These are phyloP conservation scores for Metschnikowia koreensis DNA, from an alignment of 805 yeast genomes.

Conservation along the genomic window DNA sequence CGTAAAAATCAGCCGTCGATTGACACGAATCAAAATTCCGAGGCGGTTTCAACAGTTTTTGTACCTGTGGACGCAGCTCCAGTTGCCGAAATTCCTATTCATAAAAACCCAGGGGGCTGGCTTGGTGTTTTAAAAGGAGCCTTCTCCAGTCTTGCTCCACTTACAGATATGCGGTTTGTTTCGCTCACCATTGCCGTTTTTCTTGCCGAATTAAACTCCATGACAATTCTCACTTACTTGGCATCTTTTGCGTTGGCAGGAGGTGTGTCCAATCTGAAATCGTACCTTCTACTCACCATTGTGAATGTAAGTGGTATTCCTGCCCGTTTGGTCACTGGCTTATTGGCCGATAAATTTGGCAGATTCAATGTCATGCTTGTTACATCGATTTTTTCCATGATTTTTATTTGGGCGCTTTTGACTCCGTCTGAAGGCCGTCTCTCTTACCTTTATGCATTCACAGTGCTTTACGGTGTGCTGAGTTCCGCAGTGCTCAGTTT, in stretches of 20 bases:
- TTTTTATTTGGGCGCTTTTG: slow-evolving; percentile 28
- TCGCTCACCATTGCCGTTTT: slow-evolving; percentile 43
- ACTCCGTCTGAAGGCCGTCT: slow-evolving; percentile 29
- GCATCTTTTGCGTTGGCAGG: slow-evolving; percentile 53
- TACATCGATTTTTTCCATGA: slow-evolving; percentile 28
- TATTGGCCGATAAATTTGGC: slow-evolving; percentile 40
- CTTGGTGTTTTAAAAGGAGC: neutral
- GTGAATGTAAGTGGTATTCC: slow-evolving; percentile 45
- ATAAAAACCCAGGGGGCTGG: neutral
- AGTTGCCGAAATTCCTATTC: neutral
- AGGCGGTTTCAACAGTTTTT: neutral
- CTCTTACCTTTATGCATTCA: slow-evolving; percentile 47
- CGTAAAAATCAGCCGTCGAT: neutral
- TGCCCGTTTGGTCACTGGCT: slow-evolving; percentile 32
- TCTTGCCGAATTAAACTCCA: slow-evolving; percentile 46
- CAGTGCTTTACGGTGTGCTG: slow-evolving; percentile 56
- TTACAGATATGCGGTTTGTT: slow-evolving; percentile 44
- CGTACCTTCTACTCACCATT: slow-evolving; percentile 49
- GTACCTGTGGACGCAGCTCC: neutral
- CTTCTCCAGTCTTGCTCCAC: slow-evolving; percentile 21
- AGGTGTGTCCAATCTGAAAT: slow-evolving; percentile 43
- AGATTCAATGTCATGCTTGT: slow-evolving; percentile 50
- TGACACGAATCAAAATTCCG: neutral
- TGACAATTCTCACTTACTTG: slow-evolving; percentile 48
- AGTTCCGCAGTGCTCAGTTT: slow-evolving; percentile 63